These are phyloP conservation scores for Daldinia childiae DNA, from an alignment of 495 filamentous ascomycete species.

Conservation along the genomic window DNA sequence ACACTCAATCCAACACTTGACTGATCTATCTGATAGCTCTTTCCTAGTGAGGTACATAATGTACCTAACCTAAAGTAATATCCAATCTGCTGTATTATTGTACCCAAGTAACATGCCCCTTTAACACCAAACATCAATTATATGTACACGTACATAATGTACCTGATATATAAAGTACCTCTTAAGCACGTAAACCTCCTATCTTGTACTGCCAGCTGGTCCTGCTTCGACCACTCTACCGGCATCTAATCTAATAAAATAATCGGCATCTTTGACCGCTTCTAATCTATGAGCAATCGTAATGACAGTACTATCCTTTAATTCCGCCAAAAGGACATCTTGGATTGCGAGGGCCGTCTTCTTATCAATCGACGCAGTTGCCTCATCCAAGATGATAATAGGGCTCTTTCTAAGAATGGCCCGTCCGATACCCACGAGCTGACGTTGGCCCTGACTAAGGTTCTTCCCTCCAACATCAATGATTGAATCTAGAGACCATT, in stretches of 20 bases:
- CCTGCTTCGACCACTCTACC: slow-evolving; percentile 61
- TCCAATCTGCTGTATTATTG: neutral
- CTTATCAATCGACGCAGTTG: slow-evolving; percentile 85
- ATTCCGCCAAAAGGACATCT: slow-evolving; percentile 75
- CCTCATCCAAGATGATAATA: slow-evolving; percentile 77
- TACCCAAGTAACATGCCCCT: neutral
- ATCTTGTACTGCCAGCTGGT: slow-evolving; percentile 20
- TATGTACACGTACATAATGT: no score
- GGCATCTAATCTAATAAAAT: slow-evolving; percentile 74
- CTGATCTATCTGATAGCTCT: neutral
- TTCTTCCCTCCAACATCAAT: slow-evolving; percentile 68
- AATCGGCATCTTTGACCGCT: slow-evolving; percentile 80
- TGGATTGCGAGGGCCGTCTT: slow-evolving; percentile 83
- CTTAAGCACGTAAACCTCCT: neutral
- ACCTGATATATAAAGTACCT: no score
- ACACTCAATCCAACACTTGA: neutral
- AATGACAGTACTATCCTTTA: slow-evolving; percentile 81
- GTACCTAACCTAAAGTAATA: neutral
- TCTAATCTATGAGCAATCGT: slow-evolving; percentile 87
- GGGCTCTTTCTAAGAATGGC: slow-evolving; percentile 67
- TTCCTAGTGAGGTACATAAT: neutral
- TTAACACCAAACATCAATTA: no score
- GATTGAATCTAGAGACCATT: slow-evolving; percentile 55
- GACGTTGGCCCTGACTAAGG: slow-evolving; percentile 69
- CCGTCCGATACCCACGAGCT: slow-evolving; percentile 67